A percentile compares a stretch with the other conserved stretches of the same genome.
These are phyloP conservation scores for Myrica gale DNA, from an alignment of 306 rosid species.

Conservation along the genomic window DNA sequence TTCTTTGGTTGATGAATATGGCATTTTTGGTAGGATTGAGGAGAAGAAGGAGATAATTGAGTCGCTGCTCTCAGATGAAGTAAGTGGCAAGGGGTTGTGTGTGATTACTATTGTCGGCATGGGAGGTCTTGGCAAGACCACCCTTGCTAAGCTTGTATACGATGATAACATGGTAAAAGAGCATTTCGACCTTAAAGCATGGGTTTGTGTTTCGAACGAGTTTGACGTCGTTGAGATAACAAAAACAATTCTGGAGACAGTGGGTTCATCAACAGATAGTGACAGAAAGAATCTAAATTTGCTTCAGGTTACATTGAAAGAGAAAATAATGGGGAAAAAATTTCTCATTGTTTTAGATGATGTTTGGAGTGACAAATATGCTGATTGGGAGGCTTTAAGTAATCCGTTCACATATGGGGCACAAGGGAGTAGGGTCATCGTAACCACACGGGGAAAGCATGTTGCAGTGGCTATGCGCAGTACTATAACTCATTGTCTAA, in stretches of 20 bases:
- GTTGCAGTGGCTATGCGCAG: slow-evolving; percentile 12
- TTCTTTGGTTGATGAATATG: slow-evolving; percentile 10
- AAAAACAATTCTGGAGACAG: slow-evolving; percentile 23
- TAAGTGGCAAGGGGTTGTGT: background rate
- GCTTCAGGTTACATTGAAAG: background rate
- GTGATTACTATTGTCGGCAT: slow-evolving; percentile 30
- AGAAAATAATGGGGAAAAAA: background rate
- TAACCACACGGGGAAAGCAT: slow-evolving; percentile 24
- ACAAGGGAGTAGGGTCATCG: slow-evolving; percentile 6
- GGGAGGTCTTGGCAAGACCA: slow-evolving; percentile 46
- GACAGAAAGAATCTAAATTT: background rate
- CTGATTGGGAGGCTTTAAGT: slow-evolving; percentile 7
- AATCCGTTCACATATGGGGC: slow-evolving; percentile 10
- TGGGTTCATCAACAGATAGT: too few relatives aligned
- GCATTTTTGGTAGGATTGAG: slow-evolving; percentile 34
- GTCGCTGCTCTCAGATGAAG: background rate
- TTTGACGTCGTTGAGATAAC: slow-evolving; percentile 25
- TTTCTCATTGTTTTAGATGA: slow-evolving; percentile 28
- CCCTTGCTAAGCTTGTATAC: slow-evolving; percentile 29
- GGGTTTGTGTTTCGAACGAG: slow-evolving; percentile 32
- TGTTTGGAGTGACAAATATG: slow-evolving; percentile 14
- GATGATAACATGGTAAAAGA: slow-evolving; percentile 15
- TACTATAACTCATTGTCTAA: background rate
- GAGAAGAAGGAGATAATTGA: slow-evolving; percentile 26
- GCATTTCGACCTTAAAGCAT: slow-evolving; percentile 26